Base-by-base conservation (phyloP, 129 eudicot species). In the Mikania micrantha region DNA sequence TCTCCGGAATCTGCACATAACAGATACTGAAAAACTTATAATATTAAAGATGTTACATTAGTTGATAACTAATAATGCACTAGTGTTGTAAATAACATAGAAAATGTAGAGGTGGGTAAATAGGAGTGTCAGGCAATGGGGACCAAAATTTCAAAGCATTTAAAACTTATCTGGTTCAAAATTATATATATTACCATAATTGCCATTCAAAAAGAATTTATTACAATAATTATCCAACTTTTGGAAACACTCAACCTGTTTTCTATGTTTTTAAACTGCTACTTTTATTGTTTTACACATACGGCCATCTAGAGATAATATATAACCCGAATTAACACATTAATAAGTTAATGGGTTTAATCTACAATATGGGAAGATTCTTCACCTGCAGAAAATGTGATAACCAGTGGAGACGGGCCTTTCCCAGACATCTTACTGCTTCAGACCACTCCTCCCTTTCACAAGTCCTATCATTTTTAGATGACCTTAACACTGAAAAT, bases 371-470 rank as follows among this genome's bases (percentile, higher is more conserved):
- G 17, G 35, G 44, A 54, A 15, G 72, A 64, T 17, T 11, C 39
- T 49, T 11, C 79, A 93, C 98, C 95, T 82, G 83, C 75, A 93
- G 74, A 79, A 85, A 74, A 73, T 82, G 77, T 49, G 67, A 66
- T 59, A 93, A 78, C 98, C 98, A 93, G 27, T 77, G 78, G 41
- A 49, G 65, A 59, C 83, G 88, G 81, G 95, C 90, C 80, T 86
- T 85, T 49, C 88, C 95, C 9, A 93, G 64, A 82, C 99, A 86
- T 67, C 64, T 81, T 60, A 89, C 74, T 78, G 90, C 95, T 79
- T 84, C 88, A 48, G 71, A 61, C 99, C 99, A 93, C 71, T 87
- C 95, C 73, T 63, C 74, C 41, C 54, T 27, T 9, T 77, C 58
- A 47, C 74, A 25, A 59, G 39, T 62, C n/a, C 35, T 42, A 25